Conservation (phyloP, 768 basidiomycete genomes). For the Amanita phalloides region DNA sequence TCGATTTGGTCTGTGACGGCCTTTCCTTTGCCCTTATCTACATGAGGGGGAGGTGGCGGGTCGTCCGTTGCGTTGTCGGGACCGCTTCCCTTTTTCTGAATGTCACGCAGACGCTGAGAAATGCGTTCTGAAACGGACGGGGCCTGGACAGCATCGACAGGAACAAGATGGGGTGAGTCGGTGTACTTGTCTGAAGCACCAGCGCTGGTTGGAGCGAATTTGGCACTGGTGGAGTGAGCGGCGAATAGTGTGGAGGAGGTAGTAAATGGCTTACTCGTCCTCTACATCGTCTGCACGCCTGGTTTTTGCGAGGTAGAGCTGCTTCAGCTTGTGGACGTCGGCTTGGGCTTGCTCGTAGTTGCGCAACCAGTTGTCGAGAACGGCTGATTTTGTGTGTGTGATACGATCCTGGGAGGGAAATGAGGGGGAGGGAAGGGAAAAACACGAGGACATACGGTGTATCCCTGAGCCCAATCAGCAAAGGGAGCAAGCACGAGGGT, state of each 20-base stretch:
- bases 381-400: constrained; percentile 39
- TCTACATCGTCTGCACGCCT: constrained; percentile 86
- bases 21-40: constrained; percentile 83
- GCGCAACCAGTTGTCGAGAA: constrained; percentile 57
- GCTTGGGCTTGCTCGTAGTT: constrained; percentile 60
- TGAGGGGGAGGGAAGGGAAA: constrained; percentile 6
- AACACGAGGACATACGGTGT: constrained; percentile 39
- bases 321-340: constrained; percentile 66
- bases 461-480: constrained; percentile 62
- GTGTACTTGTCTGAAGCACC: constrained; percentile 66
- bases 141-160: constrained; percentile 40
- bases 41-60: constrained; percentile 28
- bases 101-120: constrained; percentile 68
- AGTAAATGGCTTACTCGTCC: constrained; percentile 63
- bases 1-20: constrained; percentile 32
- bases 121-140: constrained; percentile 86
- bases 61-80: constrained; percentile 23
- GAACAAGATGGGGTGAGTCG: constrained; percentile 58
- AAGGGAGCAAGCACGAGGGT: constrained; percentile 76
- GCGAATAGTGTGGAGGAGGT: constrained; percentile 7
- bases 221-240: constrained; percentile 41
- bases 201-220: constrained; percentile 67
- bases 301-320: constrained; percentile 66
- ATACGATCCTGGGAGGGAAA: constrained; percentile 44
- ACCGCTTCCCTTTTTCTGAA: constrained; percentile 48